These are phyloP conservation scores for Elsinoe perseae DNA, from an alignment of 2,329 filamentous ascomycete species.

Conservation along the genomic window DNA sequence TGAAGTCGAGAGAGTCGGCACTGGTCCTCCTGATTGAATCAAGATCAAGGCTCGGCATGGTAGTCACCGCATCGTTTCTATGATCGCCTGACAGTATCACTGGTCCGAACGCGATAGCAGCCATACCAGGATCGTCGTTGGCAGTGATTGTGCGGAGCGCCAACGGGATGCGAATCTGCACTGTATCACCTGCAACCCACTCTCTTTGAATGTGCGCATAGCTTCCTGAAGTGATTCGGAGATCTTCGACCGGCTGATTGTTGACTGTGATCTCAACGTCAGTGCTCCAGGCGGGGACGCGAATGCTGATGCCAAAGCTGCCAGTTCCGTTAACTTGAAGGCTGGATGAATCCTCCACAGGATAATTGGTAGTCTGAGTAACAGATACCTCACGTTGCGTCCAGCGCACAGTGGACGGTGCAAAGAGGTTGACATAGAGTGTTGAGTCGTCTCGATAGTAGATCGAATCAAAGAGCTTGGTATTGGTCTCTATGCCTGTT, in stretches of 20 bases:
- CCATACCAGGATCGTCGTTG: conserved; percentile 41
- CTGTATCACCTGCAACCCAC: conserved; percentile 39
- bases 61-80: conserved; percentile 22
- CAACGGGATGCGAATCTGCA: conserved; percentile 43
- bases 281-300: conserved; percentile 42
- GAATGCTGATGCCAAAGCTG: conserved; percentile 34
- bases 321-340: conserved; percentile 33
- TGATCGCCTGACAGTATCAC: conserved; percentile 42
- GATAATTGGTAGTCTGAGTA: conserved; percentile 39
- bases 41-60: conserved; percentile 10
- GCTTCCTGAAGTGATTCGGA: conserved; percentile 30
- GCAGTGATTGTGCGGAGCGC: conserved; percentile 36
- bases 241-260: conserved; percentile 26
- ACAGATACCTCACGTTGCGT: conserved; percentile 34
- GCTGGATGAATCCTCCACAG: conserved; percentile 35
- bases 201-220: conserved; percentile 37
- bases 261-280: conserved; percentile 38
- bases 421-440: conserved; percentile 46
- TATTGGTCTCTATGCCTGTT: conserved; percentile 47
- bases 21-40: neutral
- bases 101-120: conserved; percentile 43
- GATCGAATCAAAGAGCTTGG: conserved; percentile 47
- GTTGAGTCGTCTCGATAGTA: conserved; percentile 40
- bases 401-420: conserved; percentile 42
- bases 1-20: conserved; percentile 7